Base-by-base conservation (phyloP, 2,329 filamentous ascomycete species). In the Trichoderma gracile region DNA sequence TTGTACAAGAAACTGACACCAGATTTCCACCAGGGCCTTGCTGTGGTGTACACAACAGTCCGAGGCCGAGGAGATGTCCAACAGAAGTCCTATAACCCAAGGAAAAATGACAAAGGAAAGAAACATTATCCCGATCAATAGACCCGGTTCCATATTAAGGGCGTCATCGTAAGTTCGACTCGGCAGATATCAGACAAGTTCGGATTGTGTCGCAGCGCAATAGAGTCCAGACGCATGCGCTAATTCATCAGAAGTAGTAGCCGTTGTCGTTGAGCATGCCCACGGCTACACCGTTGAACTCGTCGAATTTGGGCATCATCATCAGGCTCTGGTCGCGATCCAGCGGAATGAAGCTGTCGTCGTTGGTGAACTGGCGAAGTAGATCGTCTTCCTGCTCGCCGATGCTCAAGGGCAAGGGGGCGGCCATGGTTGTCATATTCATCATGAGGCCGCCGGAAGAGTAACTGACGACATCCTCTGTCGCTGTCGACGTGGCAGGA, bases 281-380 rank as follows among this genome's bases (percentile, higher is more conserved):
- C 38, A 81, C 79, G 5, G 75, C 69, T 63, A 76, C 78, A 66
- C 83, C 80, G 61, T 81, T 83, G 49, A 82, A 81, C 49, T 85
- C 83, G 60, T 84, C 82, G 69, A 83, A 84, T 73, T 84, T 84
- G 74, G 74, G 78, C 70, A 82, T 78, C 76, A 82, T 78, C 58
- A 83, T 74, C 77, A 83, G 78, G 71, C 74, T 78, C 33, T 80
- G 71, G 43, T 83, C 81, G 45, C 77, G 76, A 64, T 82, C 79
- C 9, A 82, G 73, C 64, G 75, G 77, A 15, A 79, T 75, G 42
- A 82, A 73, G 30, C 76, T 74, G 21, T 79, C 78, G 46, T 80
- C 78, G 63, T 77, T 73, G 21, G 77, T 78, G 65, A 82, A 84
- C 38, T 75, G 73, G 25, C 75, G 70, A 53, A 76, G 73, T 70